Conservation (phyloP, 208 protist species). For the Wallacemonas sp. region DNA sequence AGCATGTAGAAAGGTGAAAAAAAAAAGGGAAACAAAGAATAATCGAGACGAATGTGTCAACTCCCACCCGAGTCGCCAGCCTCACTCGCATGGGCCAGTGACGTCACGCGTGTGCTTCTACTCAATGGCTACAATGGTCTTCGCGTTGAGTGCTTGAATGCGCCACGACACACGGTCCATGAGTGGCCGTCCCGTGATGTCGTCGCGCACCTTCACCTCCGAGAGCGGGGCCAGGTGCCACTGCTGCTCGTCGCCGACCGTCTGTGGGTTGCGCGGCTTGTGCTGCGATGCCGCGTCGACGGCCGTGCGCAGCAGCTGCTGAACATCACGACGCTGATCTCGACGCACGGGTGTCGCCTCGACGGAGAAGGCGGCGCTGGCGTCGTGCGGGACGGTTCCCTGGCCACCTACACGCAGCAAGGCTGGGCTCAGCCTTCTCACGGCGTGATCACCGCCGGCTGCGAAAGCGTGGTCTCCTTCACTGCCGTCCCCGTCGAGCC, state of each 20-base stretch:
- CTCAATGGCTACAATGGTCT: conserved; percentile 41
- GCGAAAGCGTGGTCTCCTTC: too few relatives aligned
- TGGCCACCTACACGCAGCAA: conserved; percentile 13
- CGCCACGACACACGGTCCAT: conserved; percentile 12
- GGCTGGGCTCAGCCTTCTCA: not conserved
- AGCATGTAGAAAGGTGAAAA: not conserved
- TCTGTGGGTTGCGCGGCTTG: conserved; percentile 9
- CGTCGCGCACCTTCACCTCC: conserved; percentile 14
- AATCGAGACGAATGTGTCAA: not conserved
- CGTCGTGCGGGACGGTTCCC: conserved; percentile 10
- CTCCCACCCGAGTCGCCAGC: too few relatives aligned
- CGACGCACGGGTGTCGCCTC: not conserved
- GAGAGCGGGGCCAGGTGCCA: conserved; percentile 14
- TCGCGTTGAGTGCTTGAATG: conserved; percentile 25
- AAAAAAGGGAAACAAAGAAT: conserved; percentile 9
- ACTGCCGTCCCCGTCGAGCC: not conserved
- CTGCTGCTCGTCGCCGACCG: conserved; percentile 2
- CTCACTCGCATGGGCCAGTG: too few relatives aligned
- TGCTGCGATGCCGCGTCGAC: conserved; percentile 27
- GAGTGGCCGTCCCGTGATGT: conserved; percentile 4
- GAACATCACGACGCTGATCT: conserved; percentile 36
- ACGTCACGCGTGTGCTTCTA: not conserved
- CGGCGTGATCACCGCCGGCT: too few relatives aligned
- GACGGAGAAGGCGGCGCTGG: conserved; percentile 7
- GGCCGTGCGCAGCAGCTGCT: conserved; percentile 31